Evolutionary conservation across 345 rosid genomes (phyloP).

Genomic region (Lagerstroemia speciosa): DNA sequence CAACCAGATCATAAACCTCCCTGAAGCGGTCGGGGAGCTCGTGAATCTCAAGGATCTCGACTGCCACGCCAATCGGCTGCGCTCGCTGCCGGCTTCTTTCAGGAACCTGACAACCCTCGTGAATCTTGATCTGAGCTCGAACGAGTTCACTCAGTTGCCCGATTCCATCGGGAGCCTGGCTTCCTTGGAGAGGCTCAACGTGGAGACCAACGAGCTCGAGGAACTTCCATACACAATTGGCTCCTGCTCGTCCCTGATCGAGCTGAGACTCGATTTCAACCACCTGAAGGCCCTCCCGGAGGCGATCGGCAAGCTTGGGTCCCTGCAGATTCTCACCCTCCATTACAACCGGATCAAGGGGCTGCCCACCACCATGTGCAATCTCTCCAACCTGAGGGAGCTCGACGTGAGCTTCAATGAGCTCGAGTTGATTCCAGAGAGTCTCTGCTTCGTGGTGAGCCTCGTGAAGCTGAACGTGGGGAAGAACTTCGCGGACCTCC

Average conservation of each 20-base stretch:
- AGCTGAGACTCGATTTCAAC: conserved; percentile 56
- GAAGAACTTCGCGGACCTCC: conserved; percentile 58
- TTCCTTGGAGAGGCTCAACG: conserved; percentile 32
- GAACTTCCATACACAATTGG: conserved; percentile 56
- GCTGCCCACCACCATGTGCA: conserved; percentile 49
- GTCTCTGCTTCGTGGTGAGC: conserved; percentile 34
- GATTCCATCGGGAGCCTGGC: conserved; percentile 40
- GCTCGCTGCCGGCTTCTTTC: conserved; percentile 42
- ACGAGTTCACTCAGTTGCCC: conserved; percentile 34
- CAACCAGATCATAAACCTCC: conserved; percentile 50
- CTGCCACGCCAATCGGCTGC: conserved; percentile 47
- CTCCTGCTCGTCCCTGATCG: conserved; percentile 33
- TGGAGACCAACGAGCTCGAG: conserved; percentile 53
- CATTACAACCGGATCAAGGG: conserved; percentile 55
- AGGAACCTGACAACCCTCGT: conserved; percentile 35
- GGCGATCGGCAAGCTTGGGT: conserved; percentile 45
- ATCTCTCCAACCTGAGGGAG: conserved; percentile 44
- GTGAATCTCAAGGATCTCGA: conserved; percentile 39
- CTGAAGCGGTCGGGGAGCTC: conserved; percentile 50
- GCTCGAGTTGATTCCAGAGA: conserved; percentile 46
- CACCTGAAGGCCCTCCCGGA: conserved; percentile 58
- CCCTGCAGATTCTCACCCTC: conserved; percentile 40
- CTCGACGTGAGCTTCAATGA: conserved; percentile 69
- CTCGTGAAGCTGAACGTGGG: conserved; percentile 49
- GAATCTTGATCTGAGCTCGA: conserved; percentile 44